Conservation (phyloP, 768 basidiomycete species). For the Coprinellus micaceus region DNA sequence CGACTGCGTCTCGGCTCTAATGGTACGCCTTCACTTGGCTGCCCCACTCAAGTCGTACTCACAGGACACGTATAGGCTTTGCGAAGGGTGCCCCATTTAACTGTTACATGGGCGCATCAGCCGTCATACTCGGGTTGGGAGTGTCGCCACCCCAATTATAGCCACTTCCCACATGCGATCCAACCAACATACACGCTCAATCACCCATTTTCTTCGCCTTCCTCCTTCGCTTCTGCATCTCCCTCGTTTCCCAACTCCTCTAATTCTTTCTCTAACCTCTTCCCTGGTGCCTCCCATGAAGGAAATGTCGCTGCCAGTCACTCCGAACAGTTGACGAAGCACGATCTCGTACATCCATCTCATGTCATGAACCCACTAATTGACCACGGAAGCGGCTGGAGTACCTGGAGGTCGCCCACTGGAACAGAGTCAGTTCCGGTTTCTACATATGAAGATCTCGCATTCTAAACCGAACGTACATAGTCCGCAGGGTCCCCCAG, state of each 20-base stretch:
- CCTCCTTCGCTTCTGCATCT: neutral
- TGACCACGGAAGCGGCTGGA: too few species aligned
- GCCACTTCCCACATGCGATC: constrained; percentile 9
- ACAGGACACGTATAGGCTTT: constrained; percentile 48
- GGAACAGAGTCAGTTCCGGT: too few species aligned
- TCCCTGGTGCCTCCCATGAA: neutral
- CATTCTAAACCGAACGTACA: too few species aligned
- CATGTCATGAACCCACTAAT: too few species aligned
- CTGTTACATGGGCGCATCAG: constrained; percentile 79
- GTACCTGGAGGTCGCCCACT: too few species aligned
- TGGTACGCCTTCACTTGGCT: constrained; percentile 39
- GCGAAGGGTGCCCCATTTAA: constrained; percentile 64
- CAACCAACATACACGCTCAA: neutral
- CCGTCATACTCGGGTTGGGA: constrained; percentile 15
- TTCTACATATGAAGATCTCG: too few species aligned
- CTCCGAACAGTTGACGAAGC: too few species aligned
- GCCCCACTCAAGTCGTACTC: constrained; percentile 1
- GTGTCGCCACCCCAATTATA: constrained; percentile 9
- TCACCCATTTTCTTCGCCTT: constrained; percentile 22
- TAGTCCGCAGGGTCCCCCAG: neutral
- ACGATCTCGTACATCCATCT: too few species aligned
- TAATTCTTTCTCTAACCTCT: neutral
- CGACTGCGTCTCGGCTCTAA: constrained; percentile 68
- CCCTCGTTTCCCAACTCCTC: neutral
- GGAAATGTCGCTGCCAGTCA: neutral